A percentile compares a stretch with the other conserved stretches of the same genome.
phyloP scores from a whole-genome alignment of 2,329 filamentous ascomycete genomes.

The Zymoseptoria pseudotritici region DNA sequence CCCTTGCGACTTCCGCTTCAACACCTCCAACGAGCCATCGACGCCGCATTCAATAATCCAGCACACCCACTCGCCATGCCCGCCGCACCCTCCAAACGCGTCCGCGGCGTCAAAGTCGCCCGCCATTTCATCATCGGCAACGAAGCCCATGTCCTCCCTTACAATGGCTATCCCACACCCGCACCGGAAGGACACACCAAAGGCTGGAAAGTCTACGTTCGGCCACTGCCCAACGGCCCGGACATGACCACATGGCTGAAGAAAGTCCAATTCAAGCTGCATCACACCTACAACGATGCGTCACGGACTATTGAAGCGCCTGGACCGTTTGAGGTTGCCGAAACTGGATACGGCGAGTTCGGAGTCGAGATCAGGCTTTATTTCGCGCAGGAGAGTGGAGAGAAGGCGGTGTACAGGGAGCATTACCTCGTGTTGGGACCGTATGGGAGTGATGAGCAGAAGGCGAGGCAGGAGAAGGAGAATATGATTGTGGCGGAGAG shows the following conservation, averaged over 20 bases:
- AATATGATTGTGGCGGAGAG: slow-evolving; percentile 67
- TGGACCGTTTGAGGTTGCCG: slow-evolving; percentile 73
- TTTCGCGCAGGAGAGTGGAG: slow-evolving; percentile 77
- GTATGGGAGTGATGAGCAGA: slow-evolving; percentile 69
- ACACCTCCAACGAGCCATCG: not conserved
- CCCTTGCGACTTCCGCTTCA: not conserved
- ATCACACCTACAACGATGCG: slow-evolving; percentile 91
- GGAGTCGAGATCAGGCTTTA: slow-evolving; percentile 93
- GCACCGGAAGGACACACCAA: slow-evolving; percentile 90
- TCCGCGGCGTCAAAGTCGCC: slow-evolving; percentile 26
- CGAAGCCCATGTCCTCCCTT: slow-evolving; percentile 52
- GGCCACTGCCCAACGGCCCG: slow-evolving; percentile 72
- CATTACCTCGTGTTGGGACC: slow-evolving; percentile 88
- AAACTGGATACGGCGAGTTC: slow-evolving; percentile 98
- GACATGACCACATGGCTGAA: slow-evolving; percentile 94
- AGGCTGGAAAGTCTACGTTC: slow-evolving; percentile 91
- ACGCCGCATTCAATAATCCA: not conserved
- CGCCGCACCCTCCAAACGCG: slow-evolving; percentile 30
- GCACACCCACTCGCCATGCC: slow-evolving; percentile 22
- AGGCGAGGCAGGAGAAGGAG: slow-evolving; percentile 56
- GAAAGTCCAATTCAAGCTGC: slow-evolving; percentile 95
- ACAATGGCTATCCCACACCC: slow-evolving; percentile 66
- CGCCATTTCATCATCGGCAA: slow-evolving; percentile 42
- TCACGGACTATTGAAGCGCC: slow-evolving; percentile 71
- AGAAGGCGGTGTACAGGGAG: slow-evolving; percentile 94